Conservation (phyloP, 441 rosid genomes). For the Jatropha podagrica region DNA sequence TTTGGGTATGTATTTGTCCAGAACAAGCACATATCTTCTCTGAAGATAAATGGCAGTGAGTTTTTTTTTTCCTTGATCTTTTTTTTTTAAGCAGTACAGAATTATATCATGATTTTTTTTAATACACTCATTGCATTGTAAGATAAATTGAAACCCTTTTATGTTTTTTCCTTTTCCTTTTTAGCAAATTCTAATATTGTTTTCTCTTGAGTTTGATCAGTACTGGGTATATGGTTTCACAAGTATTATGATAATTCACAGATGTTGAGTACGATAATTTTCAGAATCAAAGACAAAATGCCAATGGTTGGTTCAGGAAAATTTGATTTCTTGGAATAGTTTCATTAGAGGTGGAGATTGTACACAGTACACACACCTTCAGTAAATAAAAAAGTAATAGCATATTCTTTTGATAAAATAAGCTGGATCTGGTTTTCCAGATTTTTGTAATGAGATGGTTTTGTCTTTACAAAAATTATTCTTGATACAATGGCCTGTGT, state of each 20-base stretch:
- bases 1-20: not conserved
- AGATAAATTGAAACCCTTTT: not conserved
- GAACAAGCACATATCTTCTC: not conserved
- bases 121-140: not conserved
- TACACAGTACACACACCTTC: too few relatives aligned
- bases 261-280: not conserved
- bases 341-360: not conserved
- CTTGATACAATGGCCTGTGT: too few relatives aligned
- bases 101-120: not conserved
- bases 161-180: not conserved
- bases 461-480: not conserved
- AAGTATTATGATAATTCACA: not conserved
- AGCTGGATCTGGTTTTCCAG: too few relatives aligned
- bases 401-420: too few relatives aligned
- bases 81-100: not conserved
- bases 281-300: not conserved
- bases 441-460: not conserved
- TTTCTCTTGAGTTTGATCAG: not conserved
- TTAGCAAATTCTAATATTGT: not conserved
- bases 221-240: not conserved
- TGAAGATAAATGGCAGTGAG: conserved; percentile 18
- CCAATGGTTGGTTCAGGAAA: not conserved
- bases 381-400: too few relatives aligned
- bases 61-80: not conserved
- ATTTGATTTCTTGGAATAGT: not conserved